Evolutionary conservation across 352 stramenopile genomes (phyloP), one percentile per base, ranked within the genome.

Genomic region (Phytophthora nicotianae): DNA sequence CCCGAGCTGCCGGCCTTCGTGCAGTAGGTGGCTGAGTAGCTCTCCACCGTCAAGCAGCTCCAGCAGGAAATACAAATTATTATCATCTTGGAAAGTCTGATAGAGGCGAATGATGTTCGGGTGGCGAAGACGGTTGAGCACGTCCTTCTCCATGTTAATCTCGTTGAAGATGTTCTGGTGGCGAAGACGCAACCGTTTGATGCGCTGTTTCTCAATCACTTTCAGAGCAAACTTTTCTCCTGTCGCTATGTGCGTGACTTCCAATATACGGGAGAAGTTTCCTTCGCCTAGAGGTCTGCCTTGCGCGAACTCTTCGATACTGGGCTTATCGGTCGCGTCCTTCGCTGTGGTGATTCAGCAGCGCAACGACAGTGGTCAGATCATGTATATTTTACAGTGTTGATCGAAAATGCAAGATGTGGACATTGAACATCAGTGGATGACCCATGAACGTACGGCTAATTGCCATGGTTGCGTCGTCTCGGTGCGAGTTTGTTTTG

Each of bases 161-260:
- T 99, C 97, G 75, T 99, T 99, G 72, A 97, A 96, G 10, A 99
- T 96, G 71, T 99, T 99, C 37, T 92, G 91, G 77, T 99, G 97
- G 58, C 98, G 92, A 37, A 93, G 70, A 61, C 86, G 86, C 49
- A 97, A 70, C 4, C 88, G 79, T 58, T 93, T 93, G 35, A 97
- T 83, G 54, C 88, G 83, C 62, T 89, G 73, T 70, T 97, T 97
- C 61, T 97, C 89, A 61, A 98, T 96, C 37, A 98, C 86, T 75
- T 99, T 99, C 26, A 99, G 77, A 2, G 97, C 97, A 77, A 98
- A 99, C 20, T 55, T 60, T 72, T 98, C 92, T 26, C 79, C 64
- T 6, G 95, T 98, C 0, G 81, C 72, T 58, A 90, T 96, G 78
- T 98, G 95, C 29, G 74, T 90, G 11, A 75, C 83, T 33, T 91